These are phyloP conservation scores for Saccharomycopsis lassenensis DNA, from an alignment of 805 yeast species.

Conservation along the genomic window DNA sequence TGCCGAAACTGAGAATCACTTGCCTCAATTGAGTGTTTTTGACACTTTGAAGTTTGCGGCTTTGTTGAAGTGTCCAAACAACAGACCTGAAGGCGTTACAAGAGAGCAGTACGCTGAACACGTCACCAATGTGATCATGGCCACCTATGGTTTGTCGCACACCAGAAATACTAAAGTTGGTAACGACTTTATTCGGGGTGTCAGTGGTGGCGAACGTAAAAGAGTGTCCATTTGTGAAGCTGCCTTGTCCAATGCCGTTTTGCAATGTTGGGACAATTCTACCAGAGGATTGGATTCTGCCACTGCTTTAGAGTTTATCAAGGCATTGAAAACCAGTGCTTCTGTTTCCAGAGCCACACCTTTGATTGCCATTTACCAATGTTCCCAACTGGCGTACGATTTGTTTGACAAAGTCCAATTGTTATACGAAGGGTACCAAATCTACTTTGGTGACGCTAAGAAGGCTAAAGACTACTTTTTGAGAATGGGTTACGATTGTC, in stretches of 20 bases:
- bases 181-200: slow-evolving; percentile 43
- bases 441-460: slow-evolving; percentile 34
- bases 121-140: slow-evolving; percentile 42
- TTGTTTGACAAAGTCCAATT: slow-evolving; percentile 38
- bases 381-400: slow-evolving; percentile 40
- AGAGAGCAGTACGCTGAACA: slow-evolving; percentile 45
- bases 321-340: slow-evolving; percentile 49
- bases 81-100: slow-evolving; percentile 48
- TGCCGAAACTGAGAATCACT: slow-evolving; percentile 59
- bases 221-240: slow-evolving; percentile 46
- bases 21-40: slow-evolving; percentile 58
- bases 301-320: slow-evolving; percentile 53
- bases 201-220: slow-evolving; percentile 48
- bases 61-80: slow-evolving; percentile 47
- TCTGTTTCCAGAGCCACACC: slow-evolving; percentile 33
- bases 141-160: slow-evolving; percentile 32
- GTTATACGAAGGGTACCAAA: slow-evolving; percentile 37
- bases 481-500: slow-evolving; percentile 42
- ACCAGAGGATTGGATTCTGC: slow-evolving; percentile 66
- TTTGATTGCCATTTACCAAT: slow-evolving; percentile 44
- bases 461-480: slow-evolving; percentile 38
- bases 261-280: slow-evolving; percentile 58
- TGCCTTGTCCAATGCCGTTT: slow-evolving; percentile 32
- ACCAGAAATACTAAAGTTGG: slow-evolving; percentile 33
- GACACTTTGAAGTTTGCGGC: slow-evolving; percentile 58